A percentile compares a stretch with the other conserved stretches of the same genome.
Conservation (phyloP, 768 basidiomycete genomes). For the Calvatia gigantea region DNA sequence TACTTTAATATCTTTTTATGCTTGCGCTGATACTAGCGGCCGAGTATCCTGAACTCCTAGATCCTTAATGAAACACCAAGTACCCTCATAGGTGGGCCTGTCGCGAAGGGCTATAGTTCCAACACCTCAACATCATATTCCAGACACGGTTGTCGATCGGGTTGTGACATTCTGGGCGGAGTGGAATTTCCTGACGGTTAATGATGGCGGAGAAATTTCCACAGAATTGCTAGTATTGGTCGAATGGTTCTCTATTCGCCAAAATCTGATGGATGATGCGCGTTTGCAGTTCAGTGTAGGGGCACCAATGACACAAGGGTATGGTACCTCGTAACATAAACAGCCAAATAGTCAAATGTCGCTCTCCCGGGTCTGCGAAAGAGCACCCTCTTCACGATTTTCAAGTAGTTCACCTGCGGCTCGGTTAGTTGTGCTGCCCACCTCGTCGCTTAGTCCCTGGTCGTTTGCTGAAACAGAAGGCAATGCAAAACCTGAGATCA, state of each 20-base stretch:
- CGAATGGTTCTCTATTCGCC: background rate
- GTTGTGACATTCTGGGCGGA: background rate
- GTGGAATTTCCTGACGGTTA: background rate
- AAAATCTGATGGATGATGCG: background rate
- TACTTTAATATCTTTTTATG: background rate
- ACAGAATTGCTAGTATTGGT: background rate
- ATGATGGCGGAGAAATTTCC: background rate
- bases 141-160: background rate
- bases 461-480: background rate
- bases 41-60: background rate
- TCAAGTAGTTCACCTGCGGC: too few relatives aligned
- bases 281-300: too few relatives aligned
- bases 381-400: too few relatives aligned
- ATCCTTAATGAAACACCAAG: background rate
- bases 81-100: background rate
- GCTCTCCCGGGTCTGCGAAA: background rate
- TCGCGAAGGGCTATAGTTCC: background rate
- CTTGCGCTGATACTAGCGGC: background rate
- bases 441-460: background rate
- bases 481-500: background rate
- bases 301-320: too few relatives aligned
- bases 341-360: slow-evolving; percentile 2
- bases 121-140: background rate
- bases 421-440: too few relatives aligned
- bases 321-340: slow-evolving; percentile 1